Evolutionary conservation across 2,329 filamentous ascomycete species (phyloP), one percentile per base, ranked within the genome.

Genomic region (Aspergillus sergii): DNA sequence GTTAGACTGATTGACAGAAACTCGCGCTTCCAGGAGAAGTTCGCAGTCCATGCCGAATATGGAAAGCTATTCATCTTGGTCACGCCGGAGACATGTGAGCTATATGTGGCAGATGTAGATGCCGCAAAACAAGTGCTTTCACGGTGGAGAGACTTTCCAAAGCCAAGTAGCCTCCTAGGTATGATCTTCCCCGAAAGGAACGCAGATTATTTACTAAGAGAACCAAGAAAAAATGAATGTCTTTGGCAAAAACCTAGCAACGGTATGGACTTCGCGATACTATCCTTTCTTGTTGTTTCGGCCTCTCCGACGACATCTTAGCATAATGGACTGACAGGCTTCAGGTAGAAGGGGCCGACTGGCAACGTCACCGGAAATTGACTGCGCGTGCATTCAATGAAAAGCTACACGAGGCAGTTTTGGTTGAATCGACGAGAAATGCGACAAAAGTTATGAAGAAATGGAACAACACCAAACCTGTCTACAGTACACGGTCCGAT

Each of bases 301-400:
- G 12, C 2, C 1, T 8, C 11, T 6, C 16, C 23, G 4, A 23
- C n/a, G 4, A 21, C 10, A 6, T 12, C n/a, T 8, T 1, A n/a
- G 14, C 23, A 34, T 26, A 59, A 12, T 4, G 16, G 3, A n/a
- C 46, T 50, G 14, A 30, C 46, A 19, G 26, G 16, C 8, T 39
- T 16, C 19, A 62, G 60, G 55, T 48, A 26, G 60, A 62, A 34
- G 60, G 56, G 2, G 50, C 30, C 11, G 34, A 57, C 11, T 62
- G 60, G 60, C 46, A 62, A 10, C 46, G 60, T 45, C 60, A 62
- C 28, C 60, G 60, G 9, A 46, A 51, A 8, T 34, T 62, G 16
- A 62, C 36, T 1, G 19, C 32, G 1, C 51, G 21, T 23, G 60
- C 60, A 5, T 62, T 62, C 28, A 26, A 58, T 12, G 60, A 57